Evolutionary conservation across 2,329 filamentous ascomycete genomes (phyloP).

Genomic region (Cordyceps cateniannulata): DNA sequence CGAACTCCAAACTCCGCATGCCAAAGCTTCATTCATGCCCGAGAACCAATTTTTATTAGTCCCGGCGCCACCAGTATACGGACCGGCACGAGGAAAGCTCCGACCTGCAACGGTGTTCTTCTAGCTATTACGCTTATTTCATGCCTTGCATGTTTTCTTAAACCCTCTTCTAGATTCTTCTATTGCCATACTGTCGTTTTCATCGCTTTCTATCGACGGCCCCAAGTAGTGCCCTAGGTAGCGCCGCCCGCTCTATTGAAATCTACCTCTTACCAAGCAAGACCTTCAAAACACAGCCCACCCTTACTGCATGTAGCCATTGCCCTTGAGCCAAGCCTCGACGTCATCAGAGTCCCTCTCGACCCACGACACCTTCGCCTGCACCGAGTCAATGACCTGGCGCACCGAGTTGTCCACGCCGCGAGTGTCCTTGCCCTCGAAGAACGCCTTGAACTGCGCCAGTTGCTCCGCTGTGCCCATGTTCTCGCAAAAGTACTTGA

Average conservation of each 20-base stretch:
- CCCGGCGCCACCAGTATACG: no score
- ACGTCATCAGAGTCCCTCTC: conserved; percentile 72
- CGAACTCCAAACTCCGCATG: neutral
- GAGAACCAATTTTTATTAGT: no score
- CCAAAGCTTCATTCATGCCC: neutral
- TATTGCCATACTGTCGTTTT: neutral
- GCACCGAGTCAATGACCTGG: conserved; percentile 81
- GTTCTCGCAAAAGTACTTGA: conserved; percentile 73
- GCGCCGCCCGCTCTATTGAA: neutral
- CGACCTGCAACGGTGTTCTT: neutral
- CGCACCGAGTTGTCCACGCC: conserved; percentile 81
- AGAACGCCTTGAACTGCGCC: conserved; percentile 72
- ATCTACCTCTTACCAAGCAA: no score
- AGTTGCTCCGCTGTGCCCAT: conserved; percentile 75
- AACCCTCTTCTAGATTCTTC: neutral
- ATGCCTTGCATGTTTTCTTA: neutral
- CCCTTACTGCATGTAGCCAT: conserved; percentile 21
- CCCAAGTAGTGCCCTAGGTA: neutral
- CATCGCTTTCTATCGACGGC: neutral
- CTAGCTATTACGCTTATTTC: neutral
- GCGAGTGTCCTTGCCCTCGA: conserved; percentile 71
- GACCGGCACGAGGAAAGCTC: neutral
- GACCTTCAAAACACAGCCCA: neutral
- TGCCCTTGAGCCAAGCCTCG: conserved; percentile 40
- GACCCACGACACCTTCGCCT: conserved; percentile 79